A percentile compares a stretch with the other conserved stretches of the same genome.
Evolutionary conservation across 805 yeast species (phyloP).

Genomic region (Starmera amethionina): DNA sequence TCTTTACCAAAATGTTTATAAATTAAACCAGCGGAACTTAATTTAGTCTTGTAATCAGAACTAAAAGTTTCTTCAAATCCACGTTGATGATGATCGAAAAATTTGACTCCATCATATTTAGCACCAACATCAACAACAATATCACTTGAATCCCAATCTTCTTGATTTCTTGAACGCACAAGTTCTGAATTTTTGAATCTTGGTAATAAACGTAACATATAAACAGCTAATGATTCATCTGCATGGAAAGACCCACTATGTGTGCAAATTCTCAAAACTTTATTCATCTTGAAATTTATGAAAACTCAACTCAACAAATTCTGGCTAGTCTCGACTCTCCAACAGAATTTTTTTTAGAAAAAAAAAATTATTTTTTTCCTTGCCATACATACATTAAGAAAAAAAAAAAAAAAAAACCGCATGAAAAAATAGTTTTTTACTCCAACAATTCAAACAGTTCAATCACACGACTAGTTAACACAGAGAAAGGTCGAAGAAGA

Average conservation of each 20-base stretch:
- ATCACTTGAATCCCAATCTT: conserved; percentile 77
- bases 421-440: no score
- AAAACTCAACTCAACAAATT: no score
- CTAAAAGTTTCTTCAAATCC: conserved; percentile 75
- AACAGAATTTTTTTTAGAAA: no score
- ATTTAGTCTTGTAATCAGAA: conserved; percentile 55
- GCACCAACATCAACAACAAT: conserved; percentile 95
- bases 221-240: conserved; percentile 92
- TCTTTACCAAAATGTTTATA: conserved; percentile 80
- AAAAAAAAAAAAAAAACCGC: no score
- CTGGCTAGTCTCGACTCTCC: no score
- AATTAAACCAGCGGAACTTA: conserved; percentile 89
- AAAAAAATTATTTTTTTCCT: no score
- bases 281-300: conserved; percentile 2
- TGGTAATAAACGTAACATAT: conserved; percentile 67
- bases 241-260: conserved; percentile 95
- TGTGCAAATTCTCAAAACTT: conserved; percentile 63
- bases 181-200: conserved; percentile 55
- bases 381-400: no score
- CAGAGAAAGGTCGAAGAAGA: no score
- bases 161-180: conserved; percentile 77
- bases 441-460: no score
- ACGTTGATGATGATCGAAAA: conserved; percentile 94
- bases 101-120: conserved; percentile 74
- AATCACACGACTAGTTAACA: no score